Base-by-base conservation (phyloP, 257 asterid species). In the Solanum bukasovii region DNA sequence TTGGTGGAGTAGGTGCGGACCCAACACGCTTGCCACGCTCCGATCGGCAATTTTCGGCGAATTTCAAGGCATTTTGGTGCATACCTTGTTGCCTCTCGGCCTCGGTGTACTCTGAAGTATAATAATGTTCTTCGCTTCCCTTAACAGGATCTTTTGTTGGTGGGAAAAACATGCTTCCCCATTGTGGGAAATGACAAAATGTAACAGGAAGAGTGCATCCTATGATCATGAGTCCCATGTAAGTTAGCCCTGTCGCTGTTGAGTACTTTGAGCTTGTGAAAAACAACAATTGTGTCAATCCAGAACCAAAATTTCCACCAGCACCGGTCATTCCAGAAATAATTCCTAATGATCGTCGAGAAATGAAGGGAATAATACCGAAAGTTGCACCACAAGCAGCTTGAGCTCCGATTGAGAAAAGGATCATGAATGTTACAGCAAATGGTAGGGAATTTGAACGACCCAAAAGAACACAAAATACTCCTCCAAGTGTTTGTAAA, bases 1-100 rank as follows among this genome's bases (percentile, higher is more conserved):
- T 88, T 12, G 93, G 94, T 3, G 94, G 91, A 0, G 93, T 92
- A 9, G 92, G 83, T 3, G 90, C 91, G 0, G 94, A 83, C 1
- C 89, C 93, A 13, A 94, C 91, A 0, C 94, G 93, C 23, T 35
- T 91, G 5, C 98, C 96, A 4, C 98, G 88, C 59, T 94, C 98
- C 0, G 98, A 91, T 14, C 90, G 84, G 13, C 95, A 85, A 7
- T 94, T 94, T 31, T 94, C 95, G 0, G 98, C 98, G 70, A 94
- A 94, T 78, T 91, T 94, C 40, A 94, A 88, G 63, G 93, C 93
- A 9, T 34, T 71, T 40, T 90, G 93, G 63, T 94, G 98, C 96
- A 93, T 90, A 0, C 96, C 95, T 67, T 88, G 89, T 73, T 89
- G 84, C 85, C 88, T 90, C 31, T 91, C 93, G 14, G 90, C 93